Conservation (phyloP, 2,329 filamentous ascomycete species). For the Xylaria sp. region DNA sequence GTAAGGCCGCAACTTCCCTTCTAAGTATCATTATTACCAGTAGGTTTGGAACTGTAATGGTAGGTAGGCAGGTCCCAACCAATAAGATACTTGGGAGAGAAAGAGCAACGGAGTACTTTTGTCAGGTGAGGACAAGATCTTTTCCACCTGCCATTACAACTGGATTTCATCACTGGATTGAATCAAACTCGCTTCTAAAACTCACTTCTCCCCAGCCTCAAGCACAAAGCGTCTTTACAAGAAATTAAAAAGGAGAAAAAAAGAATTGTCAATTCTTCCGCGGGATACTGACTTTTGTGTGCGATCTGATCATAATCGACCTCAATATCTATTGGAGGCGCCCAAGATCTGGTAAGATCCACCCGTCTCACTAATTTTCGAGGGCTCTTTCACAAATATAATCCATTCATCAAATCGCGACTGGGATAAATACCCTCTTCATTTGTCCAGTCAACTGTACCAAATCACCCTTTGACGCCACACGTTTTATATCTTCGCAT, state of each 20-base stretch:
- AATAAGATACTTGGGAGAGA: constrained; percentile 3
- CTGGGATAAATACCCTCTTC: too few relatives aligned
- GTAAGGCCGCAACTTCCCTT: constrained; percentile 16
- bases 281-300: background rate
- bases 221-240: background rate
- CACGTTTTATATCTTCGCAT: background rate
- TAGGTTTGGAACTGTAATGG: background rate
- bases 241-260: too few relatives aligned
- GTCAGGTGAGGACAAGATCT: background rate
- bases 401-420: too few relatives aligned
- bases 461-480: background rate
- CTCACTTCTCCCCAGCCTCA: background rate
- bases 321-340: background rate
- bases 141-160: background rate
- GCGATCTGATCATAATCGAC: background rate
- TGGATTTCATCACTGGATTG: background rate
- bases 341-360: background rate
- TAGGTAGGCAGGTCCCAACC: background rate
- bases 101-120: background rate
- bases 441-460: background rate
- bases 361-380: background rate
- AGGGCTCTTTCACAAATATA: background rate
- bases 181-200: background rate
- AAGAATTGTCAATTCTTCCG: background rate
- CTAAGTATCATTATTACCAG: background rate